Evolutionary conservation across 1,139 yeast species (phyloP).

Genomic region (Yamadazyma triangularis): DNA sequence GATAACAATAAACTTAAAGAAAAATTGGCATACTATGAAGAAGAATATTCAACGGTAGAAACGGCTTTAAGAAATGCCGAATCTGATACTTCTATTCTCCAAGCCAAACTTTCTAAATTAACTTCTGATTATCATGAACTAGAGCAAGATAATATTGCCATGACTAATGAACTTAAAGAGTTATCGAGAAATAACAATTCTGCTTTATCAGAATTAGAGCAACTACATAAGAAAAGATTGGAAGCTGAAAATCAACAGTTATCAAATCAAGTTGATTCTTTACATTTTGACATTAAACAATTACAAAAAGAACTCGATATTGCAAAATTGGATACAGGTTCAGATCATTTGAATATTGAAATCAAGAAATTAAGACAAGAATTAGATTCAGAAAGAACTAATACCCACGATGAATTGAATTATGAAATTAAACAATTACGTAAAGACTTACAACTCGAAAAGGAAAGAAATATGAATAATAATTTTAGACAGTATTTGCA

Average conservation of each 20-base stretch:
- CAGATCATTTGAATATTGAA: conserved; percentile 13
- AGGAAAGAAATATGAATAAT: conserved; percentile 1
- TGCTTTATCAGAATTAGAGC: conserved; percentile 22
- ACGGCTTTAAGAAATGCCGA: conserved; percentile 17
- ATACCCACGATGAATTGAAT: conserved; percentile 10
- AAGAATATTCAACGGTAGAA: conserved; percentile 21
- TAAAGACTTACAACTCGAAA: conserved; percentile 23
- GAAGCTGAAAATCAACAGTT: conserved; percentile 8
- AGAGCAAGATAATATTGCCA: conserved; percentile 14
- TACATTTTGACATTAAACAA: conserved; percentile 7
- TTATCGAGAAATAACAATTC: conserved; percentile 6
- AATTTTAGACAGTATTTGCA: not conserved
- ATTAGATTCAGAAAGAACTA: conserved; percentile 9
- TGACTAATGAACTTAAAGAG: conserved; percentile 9
- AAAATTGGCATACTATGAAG: conserved; percentile 22
- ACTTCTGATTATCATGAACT: conserved; percentile 11
- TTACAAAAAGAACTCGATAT: conserved; percentile 14
- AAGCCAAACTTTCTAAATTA: conserved; percentile 8
- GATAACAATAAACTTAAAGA: conserved; percentile 20
- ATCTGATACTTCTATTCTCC: conserved; percentile 8
- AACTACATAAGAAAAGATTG: conserved; percentile 14
- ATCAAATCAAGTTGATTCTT: conserved; percentile 6
- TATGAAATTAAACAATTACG: conserved; percentile 25
- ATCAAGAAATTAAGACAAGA: conserved; percentile 37
- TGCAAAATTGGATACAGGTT: conserved; percentile 6